Evolutionary conservation across 257 asterid genomes (phyloP), one percentile per base, ranked within the genome.

Genomic region (Salvia rosmarinus): DNA sequence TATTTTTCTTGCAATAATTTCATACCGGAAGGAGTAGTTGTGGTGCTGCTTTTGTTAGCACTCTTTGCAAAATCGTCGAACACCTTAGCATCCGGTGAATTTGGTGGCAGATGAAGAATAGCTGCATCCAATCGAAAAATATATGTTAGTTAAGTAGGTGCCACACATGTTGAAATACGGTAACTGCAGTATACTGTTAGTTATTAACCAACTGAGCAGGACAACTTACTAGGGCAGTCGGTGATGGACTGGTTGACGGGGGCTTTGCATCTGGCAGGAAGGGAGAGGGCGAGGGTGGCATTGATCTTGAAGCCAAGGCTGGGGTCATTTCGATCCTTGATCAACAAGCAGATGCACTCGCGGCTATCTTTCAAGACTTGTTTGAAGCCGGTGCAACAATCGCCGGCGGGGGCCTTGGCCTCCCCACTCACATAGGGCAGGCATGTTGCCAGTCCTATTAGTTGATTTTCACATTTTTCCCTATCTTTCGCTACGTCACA

Each of bases 11-110:
- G 68, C 6, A 6, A 23, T 23, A 42, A 60, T 16, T 37, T 72
- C 39, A 44, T 71, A 81, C 82, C 81, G 0, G 74, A 5, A 16
- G 75, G 16, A 6, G 63, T 4, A 9, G 89, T 1, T 25, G 71
- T 12, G 2, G 78, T 25, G 78, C 23, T 77, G 72, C 64, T 84
- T 59, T 73, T 81, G 9, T 72, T 82, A 23, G 72, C 82, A 34
- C 39, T 62, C 46, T 81, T 80, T 9, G 81, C 87, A 69, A 84
- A 85, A 70, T 88, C 98, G 34, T 84, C 72, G 42, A 90, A 92
- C 25, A 90, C 84, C 83, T 90, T 88, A 9, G 96, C 96, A 16
- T 90, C 96, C 0, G 97, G 92, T 46, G 98, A 90, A 61, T 87
- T 88, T 52, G 96, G 92, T 46, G 96, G 67, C 76, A 92, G 82